phyloP scores from a whole-genome alignment of 2,329 filamentous ascomycete genomes.

The Pyrenophora seminiperda region DNA sequence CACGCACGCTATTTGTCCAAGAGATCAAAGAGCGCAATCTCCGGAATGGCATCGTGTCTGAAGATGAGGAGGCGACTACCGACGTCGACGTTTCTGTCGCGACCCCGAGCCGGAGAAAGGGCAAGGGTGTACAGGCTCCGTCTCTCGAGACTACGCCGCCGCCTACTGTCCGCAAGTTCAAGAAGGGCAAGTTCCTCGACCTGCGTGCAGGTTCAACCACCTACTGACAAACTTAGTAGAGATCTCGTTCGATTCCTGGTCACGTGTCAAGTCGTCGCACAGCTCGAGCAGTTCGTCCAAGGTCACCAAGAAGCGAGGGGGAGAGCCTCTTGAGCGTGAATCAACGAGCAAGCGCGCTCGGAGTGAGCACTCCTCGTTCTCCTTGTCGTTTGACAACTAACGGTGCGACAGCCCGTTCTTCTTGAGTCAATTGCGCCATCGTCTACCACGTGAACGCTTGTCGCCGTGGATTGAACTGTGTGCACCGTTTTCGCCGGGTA shows the following conservation, averaged over 20 bases:
- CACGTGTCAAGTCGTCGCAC: slow-evolving; percentile 62
- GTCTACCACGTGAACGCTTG: too few species aligned
- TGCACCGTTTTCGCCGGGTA: not conserved
- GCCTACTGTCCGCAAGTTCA: slow-evolving; percentile 65
- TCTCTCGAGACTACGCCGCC: slow-evolving; percentile 53
- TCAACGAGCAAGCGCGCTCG: slow-evolving; percentile 38
- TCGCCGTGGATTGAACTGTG: too few species aligned
- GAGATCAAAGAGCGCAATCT: slow-evolving; percentile 53
- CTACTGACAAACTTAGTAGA: slow-evolving; percentile 23
- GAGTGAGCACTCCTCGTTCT: slow-evolving; percentile 37
- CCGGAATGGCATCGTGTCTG: slow-evolving; percentile 49
- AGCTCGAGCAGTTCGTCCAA: slow-evolving; percentile 45
- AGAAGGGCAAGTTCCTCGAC: slow-evolving; percentile 56
- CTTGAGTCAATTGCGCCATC: slow-evolving; percentile 1
- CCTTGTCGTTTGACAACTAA: slow-evolving; percentile 38
- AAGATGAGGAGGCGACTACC: slow-evolving; percentile 64
- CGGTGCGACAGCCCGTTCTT: slow-evolving; percentile 24
- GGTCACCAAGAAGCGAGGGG: slow-evolving; percentile 46
- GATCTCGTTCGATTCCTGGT: slow-evolving; percentile 67
- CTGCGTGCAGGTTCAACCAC: not conserved
- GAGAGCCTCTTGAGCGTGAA: slow-evolving; percentile 35
- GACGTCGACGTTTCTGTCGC: slow-evolving; percentile 54
- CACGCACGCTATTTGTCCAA: slow-evolving; percentile 71
- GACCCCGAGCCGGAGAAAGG: slow-evolving; percentile 37
- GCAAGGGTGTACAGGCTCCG: slow-evolving; percentile 59